Conservation (phyloP, 1,284 basidiomycete species). For the Sphaerobolus stellatus region DNA sequence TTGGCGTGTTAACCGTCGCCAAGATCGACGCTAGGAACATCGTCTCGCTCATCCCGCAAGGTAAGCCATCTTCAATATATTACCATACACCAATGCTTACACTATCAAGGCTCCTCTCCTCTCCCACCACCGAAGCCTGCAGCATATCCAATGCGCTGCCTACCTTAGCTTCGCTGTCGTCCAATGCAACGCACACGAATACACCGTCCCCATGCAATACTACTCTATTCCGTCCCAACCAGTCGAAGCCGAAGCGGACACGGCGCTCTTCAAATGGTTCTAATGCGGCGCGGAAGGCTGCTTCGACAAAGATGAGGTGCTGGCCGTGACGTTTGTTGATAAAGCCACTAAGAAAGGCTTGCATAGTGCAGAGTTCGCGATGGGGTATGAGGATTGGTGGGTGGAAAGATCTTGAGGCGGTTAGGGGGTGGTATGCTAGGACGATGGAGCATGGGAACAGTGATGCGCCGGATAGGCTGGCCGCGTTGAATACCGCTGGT, state of each 20-base stretch:
- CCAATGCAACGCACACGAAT: conserved; percentile 92
- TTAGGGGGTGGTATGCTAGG: conserved; percentile 72
- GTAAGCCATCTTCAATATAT: conserved; percentile 32
- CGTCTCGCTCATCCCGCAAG: conserved; percentile 47
- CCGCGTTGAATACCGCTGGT: conserved; percentile 62
- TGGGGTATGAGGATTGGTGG: conserved; percentile 90
- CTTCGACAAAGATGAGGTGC: conserved; percentile 87
- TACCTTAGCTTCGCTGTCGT: conserved; percentile 86
- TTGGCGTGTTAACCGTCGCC: conserved; percentile 71
- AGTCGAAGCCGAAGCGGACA: conserved; percentile 90
- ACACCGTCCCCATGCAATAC: conserved; percentile 88
- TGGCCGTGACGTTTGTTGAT: conserved; percentile 89
- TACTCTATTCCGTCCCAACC: conserved; percentile 84
- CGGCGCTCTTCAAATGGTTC: conserved; percentile 96
- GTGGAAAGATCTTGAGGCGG: conserved; percentile 60
- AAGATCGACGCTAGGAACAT: conserved; percentile 56
- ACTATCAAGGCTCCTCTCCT: neutral
- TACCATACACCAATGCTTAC: neutral
- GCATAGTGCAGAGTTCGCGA: conserved; percentile 87
- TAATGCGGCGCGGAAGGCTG: conserved; percentile 73
- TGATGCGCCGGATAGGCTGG: conserved; percentile 77
- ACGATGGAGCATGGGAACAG: conserved; percentile 78
- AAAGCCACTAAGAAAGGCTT: conserved; percentile 83
- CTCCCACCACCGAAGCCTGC: conserved; percentile 49
- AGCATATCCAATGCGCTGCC: conserved; percentile 77